Evolutionary conservation across 129 eudicot genomes (phyloP).

Genomic region (Flaveria ramosissima): DNA sequence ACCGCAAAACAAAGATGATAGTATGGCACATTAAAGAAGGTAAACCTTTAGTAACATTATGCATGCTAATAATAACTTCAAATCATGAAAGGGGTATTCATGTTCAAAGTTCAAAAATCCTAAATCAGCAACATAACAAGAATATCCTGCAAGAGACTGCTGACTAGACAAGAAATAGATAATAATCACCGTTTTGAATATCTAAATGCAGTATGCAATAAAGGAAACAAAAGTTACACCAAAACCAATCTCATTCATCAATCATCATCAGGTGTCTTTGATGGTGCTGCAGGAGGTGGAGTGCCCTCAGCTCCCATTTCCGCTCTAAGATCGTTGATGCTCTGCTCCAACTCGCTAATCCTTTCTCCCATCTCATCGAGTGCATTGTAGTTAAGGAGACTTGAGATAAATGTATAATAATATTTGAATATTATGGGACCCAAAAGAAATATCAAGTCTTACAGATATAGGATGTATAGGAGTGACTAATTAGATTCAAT

Average conservation of each 20-base stretch:
- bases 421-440: background rate
- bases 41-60: background rate
- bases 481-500: background rate
- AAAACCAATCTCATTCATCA: slow-evolving; percentile 29
- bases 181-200: slow-evolving; percentile 19
- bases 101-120: slow-evolving; percentile 19
- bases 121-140: slow-evolving; percentile 12
- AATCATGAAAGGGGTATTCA: slow-evolving; percentile 1
- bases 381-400: slow-evolving; percentile 59
- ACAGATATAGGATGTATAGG: background rate
- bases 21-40: background rate
- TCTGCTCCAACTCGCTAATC: slow-evolving; percentile 88
- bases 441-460: background rate
- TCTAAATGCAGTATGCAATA: slow-evolving; percentile 24
- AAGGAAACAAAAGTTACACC: slow-evolving; percentile 18
- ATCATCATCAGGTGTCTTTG: slow-evolving; percentile 52
- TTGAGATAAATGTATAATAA: background rate
- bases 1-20: slow-evolving; percentile 18
- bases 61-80: slow-evolving; percentile 26
- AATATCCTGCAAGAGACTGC: slow-evolving; percentile 19
- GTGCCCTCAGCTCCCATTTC: slow-evolving; percentile 93
- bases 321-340: slow-evolving; percentile 77
- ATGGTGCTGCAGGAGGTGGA: slow-evolving; percentile 56
- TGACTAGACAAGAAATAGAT: background rate
- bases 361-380: slow-evolving; percentile 99